Conservation (phyloP, 805 yeast genomes). For the Saturnispora hagleri region DNA sequence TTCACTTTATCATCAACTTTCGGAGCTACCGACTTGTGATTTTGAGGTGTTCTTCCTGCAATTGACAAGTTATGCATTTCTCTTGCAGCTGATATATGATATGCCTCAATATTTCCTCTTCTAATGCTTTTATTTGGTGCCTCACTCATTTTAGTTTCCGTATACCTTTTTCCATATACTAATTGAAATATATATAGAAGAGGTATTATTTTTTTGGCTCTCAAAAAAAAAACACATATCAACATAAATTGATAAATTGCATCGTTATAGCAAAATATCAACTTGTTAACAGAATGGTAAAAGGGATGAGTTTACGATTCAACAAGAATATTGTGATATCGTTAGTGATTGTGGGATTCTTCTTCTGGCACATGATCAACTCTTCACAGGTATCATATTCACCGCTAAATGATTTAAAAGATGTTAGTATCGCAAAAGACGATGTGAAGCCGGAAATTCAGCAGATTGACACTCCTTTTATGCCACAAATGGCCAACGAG, state of each 20-base stretch:
- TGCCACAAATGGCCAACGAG: conserved; percentile 92
- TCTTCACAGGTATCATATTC: neutral
- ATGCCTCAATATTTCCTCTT: conserved; percentile 32
- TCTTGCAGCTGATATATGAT: conserved; percentile 53
- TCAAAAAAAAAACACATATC: neutral
- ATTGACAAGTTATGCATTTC: conserved; percentile 49
- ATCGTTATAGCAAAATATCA: neutral
- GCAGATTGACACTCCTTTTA: conserved; percentile 36
- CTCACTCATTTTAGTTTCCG: neutral
- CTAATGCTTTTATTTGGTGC: neutral
- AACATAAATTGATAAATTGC: neutral
- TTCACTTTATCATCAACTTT: neutral
- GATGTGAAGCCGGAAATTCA: neutral
- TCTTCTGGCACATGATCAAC: conserved; percentile 3
- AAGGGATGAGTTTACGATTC: neutral
- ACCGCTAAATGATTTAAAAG: neutral
- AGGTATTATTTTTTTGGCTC: neutral
- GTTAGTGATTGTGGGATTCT: neutral
- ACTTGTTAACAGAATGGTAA: neutral
- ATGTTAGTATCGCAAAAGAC: neutral
- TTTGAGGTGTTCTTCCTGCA: conserved; percentile 14
- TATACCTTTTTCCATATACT: neutral
- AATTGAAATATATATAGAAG: neutral
- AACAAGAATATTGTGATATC: neutral
- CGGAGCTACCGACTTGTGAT: neutral